A percentile compares a stretch with the other conserved stretches of the same genome.
These are phyloP conservation scores for Lichtheimia corymbifera DNA, from an alignment of 371 early-diverging fungal species.

Conservation along the genomic window DNA sequence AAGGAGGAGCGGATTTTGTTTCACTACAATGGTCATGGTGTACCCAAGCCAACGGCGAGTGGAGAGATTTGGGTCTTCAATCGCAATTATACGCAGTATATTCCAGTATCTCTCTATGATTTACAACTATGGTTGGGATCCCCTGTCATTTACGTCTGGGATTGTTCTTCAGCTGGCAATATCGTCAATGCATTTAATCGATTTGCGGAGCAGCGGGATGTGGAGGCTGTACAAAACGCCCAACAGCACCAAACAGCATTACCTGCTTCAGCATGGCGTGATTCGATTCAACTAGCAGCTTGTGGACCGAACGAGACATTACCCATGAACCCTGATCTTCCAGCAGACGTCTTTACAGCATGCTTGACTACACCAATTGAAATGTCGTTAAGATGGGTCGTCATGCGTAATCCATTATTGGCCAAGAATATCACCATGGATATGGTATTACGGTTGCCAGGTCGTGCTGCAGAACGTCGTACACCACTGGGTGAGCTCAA, in stretches of 20 bases:
- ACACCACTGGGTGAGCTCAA: conserved; percentile 96
- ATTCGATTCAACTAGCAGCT: conserved; percentile 94
- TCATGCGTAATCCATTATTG: conserved; percentile 80
- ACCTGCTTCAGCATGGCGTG: conserved; percentile 63
- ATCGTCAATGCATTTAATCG: conserved; percentile 87
- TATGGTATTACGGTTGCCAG: conserved; percentile 88
- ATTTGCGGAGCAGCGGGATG: conserved; percentile 85
- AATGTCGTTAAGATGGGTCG: conserved; percentile 92
- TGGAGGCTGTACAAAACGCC: conserved; percentile 52
- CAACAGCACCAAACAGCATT: conserved; percentile 34
- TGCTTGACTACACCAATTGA: conserved; percentile 96
- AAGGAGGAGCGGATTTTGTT: conserved; percentile 95
- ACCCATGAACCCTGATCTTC: conserved; percentile 92
- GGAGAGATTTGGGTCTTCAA: conserved; percentile 99
- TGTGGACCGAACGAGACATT: conserved; percentile 84
- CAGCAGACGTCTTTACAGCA: conserved; percentile 95
- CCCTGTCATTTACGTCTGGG: conserved; percentile 95
- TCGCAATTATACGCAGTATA: conserved; percentile 95
- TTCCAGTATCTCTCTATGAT: conserved; percentile 91
- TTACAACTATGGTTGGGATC: conserved; percentile 94
- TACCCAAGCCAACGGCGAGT: conserved; percentile 91
- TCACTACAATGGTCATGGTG: conserved; percentile 98
- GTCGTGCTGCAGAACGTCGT: conserved; percentile 85
- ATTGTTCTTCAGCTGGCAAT: conserved; percentile 93
- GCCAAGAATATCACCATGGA: conserved; percentile 76